Percentiles rank a stretch among this genome's conserved stretches.
Evolutionary conservation across 139 green algal species (phyloP).

Genomic region (Mesotaenium endlicherianum): DNA sequence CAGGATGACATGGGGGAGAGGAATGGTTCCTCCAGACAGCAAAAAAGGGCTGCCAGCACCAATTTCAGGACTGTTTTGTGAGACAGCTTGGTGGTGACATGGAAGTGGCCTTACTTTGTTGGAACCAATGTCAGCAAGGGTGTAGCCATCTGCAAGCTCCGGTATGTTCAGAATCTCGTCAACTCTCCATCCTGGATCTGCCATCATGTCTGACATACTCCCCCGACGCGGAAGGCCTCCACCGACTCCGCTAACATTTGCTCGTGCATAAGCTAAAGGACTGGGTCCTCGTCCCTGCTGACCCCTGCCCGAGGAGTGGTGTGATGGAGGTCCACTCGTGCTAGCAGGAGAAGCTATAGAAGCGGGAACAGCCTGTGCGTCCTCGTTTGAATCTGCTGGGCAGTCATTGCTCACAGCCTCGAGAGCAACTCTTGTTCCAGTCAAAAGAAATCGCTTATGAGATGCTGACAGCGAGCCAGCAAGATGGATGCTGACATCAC

Average conservation of each 20-base stretch:
- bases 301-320: too few species aligned
- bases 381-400: slow-evolving; percentile 2
- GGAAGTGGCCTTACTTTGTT: too few species aligned
- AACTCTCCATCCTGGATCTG: slow-evolving; percentile 28
- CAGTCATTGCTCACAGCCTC: slow-evolving; percentile 11
- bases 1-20: neutral
- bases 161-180: slow-evolving; percentile 53
- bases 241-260: too few species aligned
- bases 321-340: too few species aligned
- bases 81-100: too few species aligned
- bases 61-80: too few species aligned
- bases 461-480: slow-evolving; percentile 26
- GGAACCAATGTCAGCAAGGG: slow-evolving; percentile 39
- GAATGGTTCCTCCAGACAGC: neutral
- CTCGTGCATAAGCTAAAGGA: too few species aligned
- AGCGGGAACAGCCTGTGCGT: neutral
- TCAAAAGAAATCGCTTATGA: slow-evolving; percentile 49
- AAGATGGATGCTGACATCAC: slow-evolving; percentile 55
- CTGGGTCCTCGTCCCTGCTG: too few species aligned
- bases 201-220: neutral
- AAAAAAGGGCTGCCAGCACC: too few species aligned
- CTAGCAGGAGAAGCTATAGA: too few species aligned
- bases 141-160: slow-evolving; percentile 51
- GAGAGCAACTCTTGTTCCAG: slow-evolving; percentile 38
- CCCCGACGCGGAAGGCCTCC: too few species aligned